Evolutionary conservation across 2,329 filamentous ascomycete genomes (phyloP), one percentile per base, ranked within the genome.

Genomic region (Neopestalotiopsis sp.): DNA sequence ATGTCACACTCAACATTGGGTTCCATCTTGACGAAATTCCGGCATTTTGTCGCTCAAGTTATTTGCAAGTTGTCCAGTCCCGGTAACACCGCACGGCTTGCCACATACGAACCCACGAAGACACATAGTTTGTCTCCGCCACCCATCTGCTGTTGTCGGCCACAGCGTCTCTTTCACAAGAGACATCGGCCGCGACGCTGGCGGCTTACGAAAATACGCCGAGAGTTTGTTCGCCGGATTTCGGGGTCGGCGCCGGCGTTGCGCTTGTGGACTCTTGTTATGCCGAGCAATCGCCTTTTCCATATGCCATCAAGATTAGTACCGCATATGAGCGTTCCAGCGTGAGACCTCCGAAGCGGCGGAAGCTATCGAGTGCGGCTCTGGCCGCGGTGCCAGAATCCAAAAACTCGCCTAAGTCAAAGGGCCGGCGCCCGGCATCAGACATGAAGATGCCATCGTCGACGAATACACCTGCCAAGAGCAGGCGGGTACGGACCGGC

Each of bases 401-500:
- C 20, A 69, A 70, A 45, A 65, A 34, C 45, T 28, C 71, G 61
- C 45, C 30, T 13, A 69, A 72, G 59, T 49, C 69, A 17, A 49
- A 57, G 38, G 74, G 70, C 69, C 68, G 71, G 64, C 28, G n/a
- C n/a, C 4, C 32, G 20, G 68, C 71, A 34, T 20, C 60, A 28
- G 64, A 45, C 38, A 60, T 32, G 62, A 67, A 58, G 66, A 72
- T 73, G 74, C 74, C 75, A 71, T 69, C 71, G 45, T 65, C 72
- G 28, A 74, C 75, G 32, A 72, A 71, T 17, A 72, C 75, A 7
- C 76, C 77, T 34, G 80, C 77, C 71, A 95, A 95, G 79, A 90
- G 94, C n/a, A 95, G 92, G 81, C 87, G 95, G 72, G 94, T 97
- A 20, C 90, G 95, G 61, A 98, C 95, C 3, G 95, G 95, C 49